Base-by-base conservation (phyloP, 2,329 filamentous ascomycete genomes). In the Kalmusia sp. region DNA sequence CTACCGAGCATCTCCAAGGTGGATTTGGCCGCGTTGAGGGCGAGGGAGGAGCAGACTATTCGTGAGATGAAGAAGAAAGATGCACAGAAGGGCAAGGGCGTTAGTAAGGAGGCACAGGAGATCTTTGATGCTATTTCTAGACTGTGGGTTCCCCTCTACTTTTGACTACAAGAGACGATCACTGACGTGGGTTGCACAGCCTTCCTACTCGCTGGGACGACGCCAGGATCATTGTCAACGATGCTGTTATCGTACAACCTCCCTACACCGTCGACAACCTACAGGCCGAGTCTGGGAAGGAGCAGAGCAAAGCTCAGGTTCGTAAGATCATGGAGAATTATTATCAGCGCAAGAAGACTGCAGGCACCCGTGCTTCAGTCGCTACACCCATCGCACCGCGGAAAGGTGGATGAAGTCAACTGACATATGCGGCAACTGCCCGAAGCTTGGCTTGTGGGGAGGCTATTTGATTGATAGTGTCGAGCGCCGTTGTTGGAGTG, bases 41-140 rank as follows among this genome's bases (percentile, higher is more conserved):
- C 77, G 40, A 79, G 86, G 15, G 84, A 86, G 68, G 79, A 82
- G 24, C 79, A 77, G 52, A 82, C 83, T 8, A 76, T 88, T 25
- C 74, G 78, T 9, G 79, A 84, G 59, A 73, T 84, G 60, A 83
- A 86, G 65, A 82, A 85, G 55, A 71, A 79, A 55, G 84, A 87
- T 59, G 77, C 79, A n/a, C 79, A 81, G 49, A 78, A 80, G 53
- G 85, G 84, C 49, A 86, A 84, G 70, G 84, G 84, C 8, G 85
- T 87, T 6, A 83, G 78, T 31, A 79, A 76, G 31, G 84, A 87
- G 58, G 85, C 81, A 22, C 86, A 88, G 71, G 84, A 86, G 49
- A 75, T 88, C 14, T 88, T 85, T 62, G 84, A 88, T 74, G 79
- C 81, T 9, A 79, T 88, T 49, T 81, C 79, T 55, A 80, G 83